Evolutionary conservation across 352 stramenopile species (phyloP).

Genomic region (Thraustochytrium sp.): DNA sequence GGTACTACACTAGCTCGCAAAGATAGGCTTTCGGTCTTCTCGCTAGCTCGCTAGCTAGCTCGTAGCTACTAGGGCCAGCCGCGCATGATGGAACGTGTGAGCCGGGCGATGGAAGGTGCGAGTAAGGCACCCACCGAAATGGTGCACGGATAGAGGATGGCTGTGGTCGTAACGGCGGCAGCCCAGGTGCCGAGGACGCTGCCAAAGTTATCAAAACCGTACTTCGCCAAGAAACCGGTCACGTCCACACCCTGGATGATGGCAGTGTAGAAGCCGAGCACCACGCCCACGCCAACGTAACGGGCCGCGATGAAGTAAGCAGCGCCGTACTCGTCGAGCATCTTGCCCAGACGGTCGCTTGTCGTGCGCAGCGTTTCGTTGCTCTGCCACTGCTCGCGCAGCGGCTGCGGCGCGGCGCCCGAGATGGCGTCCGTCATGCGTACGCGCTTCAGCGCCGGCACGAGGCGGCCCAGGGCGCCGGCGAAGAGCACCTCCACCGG

Average conservation of each 20-base stretch:
- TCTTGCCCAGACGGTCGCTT: conserved; percentile 60
- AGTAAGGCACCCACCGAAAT: not conserved
- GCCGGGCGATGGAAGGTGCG: not conserved
- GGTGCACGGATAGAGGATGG: conserved; percentile 5
- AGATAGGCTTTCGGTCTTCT: too few species aligned
- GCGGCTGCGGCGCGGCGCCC: conserved; percentile 53
- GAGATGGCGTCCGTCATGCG: conserved; percentile 61
- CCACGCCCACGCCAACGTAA: conserved; percentile 65
- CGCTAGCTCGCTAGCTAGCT: too few species aligned
- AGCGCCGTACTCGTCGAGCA: conserved; percentile 74
- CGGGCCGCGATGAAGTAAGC: conserved; percentile 78
- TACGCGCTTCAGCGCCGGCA: conserved; percentile 66
- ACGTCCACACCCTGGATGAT: conserved; percentile 71
- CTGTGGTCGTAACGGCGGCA: not conserved
- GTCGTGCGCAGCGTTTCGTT: conserved; percentile 12
- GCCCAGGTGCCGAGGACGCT: conserved; percentile 17
- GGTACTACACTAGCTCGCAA: too few species aligned
- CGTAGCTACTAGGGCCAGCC: too few species aligned
- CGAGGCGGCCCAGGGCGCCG: conserved; percentile 62
- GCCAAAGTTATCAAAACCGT: conserved; percentile 29
- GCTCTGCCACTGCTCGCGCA: not conserved
- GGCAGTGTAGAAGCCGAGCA: conserved; percentile 63
- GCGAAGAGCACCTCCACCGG: conserved; percentile 66
- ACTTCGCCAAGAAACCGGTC: not conserved
- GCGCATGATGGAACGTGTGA: not conserved